Evolutionary conservation across 345 rosid genomes (phyloP).

Genomic region (Lepidium didymum): DNA sequence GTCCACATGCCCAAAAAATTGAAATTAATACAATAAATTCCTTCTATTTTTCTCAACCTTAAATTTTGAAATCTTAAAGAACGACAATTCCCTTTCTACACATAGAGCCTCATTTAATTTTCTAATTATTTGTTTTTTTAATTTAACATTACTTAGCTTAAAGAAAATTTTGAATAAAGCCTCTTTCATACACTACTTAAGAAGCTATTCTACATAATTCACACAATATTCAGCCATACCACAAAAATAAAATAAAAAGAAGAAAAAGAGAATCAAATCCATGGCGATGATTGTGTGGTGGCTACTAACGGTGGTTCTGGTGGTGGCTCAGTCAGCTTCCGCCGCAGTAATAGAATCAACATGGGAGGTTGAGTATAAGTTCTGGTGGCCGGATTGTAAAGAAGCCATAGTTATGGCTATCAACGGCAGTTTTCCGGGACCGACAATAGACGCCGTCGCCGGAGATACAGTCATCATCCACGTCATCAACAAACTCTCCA

Average conservation of each 20-base stretch:
- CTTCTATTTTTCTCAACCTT: no score
- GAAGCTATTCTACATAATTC: neutral
- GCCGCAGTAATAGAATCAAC: slow-evolving; percentile 26
- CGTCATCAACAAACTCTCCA: slow-evolving; percentile 55
- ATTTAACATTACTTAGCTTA: no score
- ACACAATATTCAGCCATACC: neutral
- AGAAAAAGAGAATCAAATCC: neutral
- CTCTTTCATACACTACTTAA: neutral
- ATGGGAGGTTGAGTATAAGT: slow-evolving; percentile 65
- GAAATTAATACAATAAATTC: neutral
- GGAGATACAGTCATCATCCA: slow-evolving; percentile 59
- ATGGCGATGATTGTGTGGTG: slow-evolving; percentile 3
- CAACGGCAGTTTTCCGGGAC: slow-evolving; percentile 86
- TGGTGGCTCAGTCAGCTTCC: slow-evolving; percentile 2
- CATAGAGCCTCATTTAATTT: no score
- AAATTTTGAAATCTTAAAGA: no score
- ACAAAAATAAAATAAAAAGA: neutral
- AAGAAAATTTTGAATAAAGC: neutral
- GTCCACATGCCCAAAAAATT: no score
- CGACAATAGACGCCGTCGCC: slow-evolving; percentile 52
- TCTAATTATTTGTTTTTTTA: no score
- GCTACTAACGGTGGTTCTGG: slow-evolving; percentile 3
- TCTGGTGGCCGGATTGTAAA: slow-evolving; percentile 63
- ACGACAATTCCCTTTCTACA: no score
- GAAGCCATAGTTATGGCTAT: slow-evolving; percentile 61